These are phyloP conservation scores for Aureoboletus auriporus DNA, from an alignment of 768 basidiomycete species.

Conservation along the genomic window DNA sequence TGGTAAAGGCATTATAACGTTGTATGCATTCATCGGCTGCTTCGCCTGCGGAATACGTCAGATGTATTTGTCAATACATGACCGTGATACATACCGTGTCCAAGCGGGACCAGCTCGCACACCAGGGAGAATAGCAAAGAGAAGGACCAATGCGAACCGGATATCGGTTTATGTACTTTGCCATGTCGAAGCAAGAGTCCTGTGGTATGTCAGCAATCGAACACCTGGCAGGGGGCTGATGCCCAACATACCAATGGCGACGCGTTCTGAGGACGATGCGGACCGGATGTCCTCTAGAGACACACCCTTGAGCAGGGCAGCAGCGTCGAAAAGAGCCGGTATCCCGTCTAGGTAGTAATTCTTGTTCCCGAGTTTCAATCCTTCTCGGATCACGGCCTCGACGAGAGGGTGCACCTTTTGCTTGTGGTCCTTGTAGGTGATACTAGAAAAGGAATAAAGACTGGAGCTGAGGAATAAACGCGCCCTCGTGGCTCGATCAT, in stretches of 20 bases:
- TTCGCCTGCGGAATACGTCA: constrained; percentile 32
- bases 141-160: constrained; percentile 65
- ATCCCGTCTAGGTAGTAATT: constrained; percentile 77
- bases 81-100: constrained; percentile 33
- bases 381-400: constrained; percentile 74
- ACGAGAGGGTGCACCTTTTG: constrained; percentile 55
- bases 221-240: neutral
- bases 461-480: constrained; percentile 78
- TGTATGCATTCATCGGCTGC: constrained; percentile 47
- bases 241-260: constrained; percentile 49
- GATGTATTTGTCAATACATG: constrained; percentile 16
- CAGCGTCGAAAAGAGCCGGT: constrained; percentile 59
- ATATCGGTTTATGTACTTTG: constrained; percentile 56
- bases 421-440: constrained; percentile 62
- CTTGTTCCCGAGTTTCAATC: constrained; percentile 77
- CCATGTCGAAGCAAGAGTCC: constrained; percentile 69
- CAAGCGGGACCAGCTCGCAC: constrained; percentile 60
- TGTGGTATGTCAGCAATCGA: constrained; percentile 18
- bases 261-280: constrained; percentile 44
- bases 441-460: constrained; percentile 63
- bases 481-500: constrained; percentile 35
- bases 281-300: constrained; percentile 33
- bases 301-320: constrained; percentile 34
- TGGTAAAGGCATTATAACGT: constrained; percentile 62
- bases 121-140: constrained; percentile 74